Percentiles rank a stretch among this genome's conserved stretches.
Conservation (phyloP, 306 rosid genomes). For the Hippophae tibetana region DNA sequence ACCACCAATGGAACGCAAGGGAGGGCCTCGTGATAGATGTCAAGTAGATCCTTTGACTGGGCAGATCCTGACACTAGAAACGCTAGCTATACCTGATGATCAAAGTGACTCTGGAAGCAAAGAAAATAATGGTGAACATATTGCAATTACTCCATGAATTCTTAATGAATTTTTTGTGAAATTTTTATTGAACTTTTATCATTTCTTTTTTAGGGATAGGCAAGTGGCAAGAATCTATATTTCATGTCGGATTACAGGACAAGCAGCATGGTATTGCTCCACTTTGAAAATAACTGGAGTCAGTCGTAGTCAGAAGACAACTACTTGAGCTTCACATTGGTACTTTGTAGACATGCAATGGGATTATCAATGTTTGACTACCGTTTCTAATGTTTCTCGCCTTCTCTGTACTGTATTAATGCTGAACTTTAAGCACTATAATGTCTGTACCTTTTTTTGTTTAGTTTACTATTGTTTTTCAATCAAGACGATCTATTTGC, state of each 20-base stretch:
- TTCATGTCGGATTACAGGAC: conserved; percentile 14
- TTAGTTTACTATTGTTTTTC: too few relatives aligned
- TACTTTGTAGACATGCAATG: too few relatives aligned
- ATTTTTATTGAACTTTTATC: background rate
- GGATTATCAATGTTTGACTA: too few relatives aligned
- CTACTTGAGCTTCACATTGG: conserved; percentile 1
- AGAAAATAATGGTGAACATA: conserved; percentile 15
- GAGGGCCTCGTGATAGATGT: conserved; percentile 61
- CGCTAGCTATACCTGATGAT: conserved; percentile 23
- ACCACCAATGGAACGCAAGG: conserved; percentile 85
- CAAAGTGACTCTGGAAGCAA: conserved; percentile 1
- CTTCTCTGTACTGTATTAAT: too few relatives aligned
- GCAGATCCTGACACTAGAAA: conserved; percentile 34
- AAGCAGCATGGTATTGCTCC: conserved; percentile 7
- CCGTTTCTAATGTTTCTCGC: too few relatives aligned
- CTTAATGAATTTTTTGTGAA: background rate
- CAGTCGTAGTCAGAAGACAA: background rate
- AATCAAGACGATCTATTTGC: too few relatives aligned
- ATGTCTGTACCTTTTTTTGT: too few relatives aligned
- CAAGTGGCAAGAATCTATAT: conserved; percentile 15
- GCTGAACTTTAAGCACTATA: too few relatives aligned
- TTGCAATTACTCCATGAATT: conserved; percentile 12
- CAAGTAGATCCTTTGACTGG: conserved; percentile 63
- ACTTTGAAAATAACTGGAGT: conserved; percentile 6
- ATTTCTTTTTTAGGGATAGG: conserved; percentile 4